A percentile compares a stretch with the other conserved stretches of the same genome.
Evolutionary conservation across 345 rosid species (phyloP).

Genomic region (Eucalyptus cladocalyx): DNA sequence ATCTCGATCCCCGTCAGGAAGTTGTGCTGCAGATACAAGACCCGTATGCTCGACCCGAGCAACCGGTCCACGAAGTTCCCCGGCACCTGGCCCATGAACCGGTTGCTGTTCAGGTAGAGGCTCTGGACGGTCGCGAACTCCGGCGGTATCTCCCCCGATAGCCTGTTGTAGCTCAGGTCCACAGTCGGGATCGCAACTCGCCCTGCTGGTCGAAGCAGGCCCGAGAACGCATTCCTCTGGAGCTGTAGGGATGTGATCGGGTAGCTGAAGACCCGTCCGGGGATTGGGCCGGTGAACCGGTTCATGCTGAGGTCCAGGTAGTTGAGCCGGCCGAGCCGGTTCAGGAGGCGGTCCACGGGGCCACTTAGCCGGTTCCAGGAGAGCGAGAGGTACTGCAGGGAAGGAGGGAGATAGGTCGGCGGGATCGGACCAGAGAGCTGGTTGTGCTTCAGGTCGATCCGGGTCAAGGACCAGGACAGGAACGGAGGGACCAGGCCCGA

Average conservation of each 20-base stretch:
- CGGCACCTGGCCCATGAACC: constrained; percentile 73
- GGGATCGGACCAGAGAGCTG: constrained; percentile 47
- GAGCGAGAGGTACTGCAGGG: constrained; percentile 74
- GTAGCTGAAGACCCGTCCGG: constrained; percentile 36
- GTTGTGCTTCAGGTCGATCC: constrained; percentile 77
- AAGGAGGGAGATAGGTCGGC: constrained; percentile 45
- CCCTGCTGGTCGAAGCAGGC: constrained; percentile 41
- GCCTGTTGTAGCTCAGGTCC: constrained; percentile 70
- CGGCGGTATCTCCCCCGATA: constrained; percentile 64
- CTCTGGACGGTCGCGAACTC: constrained; percentile 74
- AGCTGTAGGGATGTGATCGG: constrained; percentile 62
- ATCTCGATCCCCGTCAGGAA: constrained; percentile 75
- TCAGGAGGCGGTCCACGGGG: constrained; percentile 42
- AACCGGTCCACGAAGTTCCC: constrained; percentile 63
- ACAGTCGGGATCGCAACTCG: constrained; percentile 54
- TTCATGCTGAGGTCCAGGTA: constrained; percentile 74
- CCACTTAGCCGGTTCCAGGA: constrained; percentile 72
- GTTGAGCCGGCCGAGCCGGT: constrained; percentile 47
- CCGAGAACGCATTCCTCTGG: constrained; percentile 62
- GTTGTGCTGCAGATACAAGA: constrained; percentile 77
- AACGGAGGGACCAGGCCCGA: constrained; percentile 71
- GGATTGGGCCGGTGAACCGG: constrained; percentile 67
- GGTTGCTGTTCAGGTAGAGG: constrained; percentile 74
- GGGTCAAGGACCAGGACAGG: constrained; percentile 37
- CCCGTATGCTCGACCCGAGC: constrained; percentile 43